A percentile compares a stretch with the other conserved stretches of the same genome.
These are phyloP conservation scores for Paramecium sonneborni DNA, from an alignment of 73 alveolate genomes.

Conservation along the genomic window DNA sequence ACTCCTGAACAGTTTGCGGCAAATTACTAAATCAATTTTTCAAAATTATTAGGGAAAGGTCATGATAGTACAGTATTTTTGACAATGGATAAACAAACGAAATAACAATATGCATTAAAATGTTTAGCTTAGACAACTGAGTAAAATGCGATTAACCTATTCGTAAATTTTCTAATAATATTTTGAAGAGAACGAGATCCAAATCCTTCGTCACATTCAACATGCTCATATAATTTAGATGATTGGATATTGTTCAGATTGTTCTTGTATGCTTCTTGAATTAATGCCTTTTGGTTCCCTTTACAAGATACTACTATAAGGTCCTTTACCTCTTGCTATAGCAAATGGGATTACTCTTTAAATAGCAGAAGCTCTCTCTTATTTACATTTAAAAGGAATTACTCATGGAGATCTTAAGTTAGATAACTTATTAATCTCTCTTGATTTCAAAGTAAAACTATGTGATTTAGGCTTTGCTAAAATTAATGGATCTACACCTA, in stretches of 20 bases:
- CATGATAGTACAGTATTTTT: constrained; percentile 22
- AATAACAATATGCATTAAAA: constrained; percentile 16
- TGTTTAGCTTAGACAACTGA: constrained; percentile 6
- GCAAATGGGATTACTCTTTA: constrained; percentile 14
- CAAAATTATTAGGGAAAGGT: background rate
- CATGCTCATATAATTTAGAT: background rate
- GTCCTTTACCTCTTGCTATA: constrained; percentile 36
- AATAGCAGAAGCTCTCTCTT: constrained; percentile 38
- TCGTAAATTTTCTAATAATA: background rate
- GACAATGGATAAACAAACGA: background rate
- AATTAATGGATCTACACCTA: constrained; percentile 29
- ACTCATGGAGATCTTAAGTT: constrained; percentile 51
- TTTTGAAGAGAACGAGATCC: constrained; percentile 46
- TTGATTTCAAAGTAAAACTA: background rate
- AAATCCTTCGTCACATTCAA: constrained; percentile 40
- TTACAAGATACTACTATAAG: background rate
- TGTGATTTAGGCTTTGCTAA: constrained; percentile 50
- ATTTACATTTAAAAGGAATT: constrained; percentile 19
- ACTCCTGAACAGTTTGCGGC: constrained; percentile 41
- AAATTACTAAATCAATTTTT: constrained; percentile 17
- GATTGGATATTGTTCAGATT: constrained; percentile 48
- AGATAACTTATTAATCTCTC: constrained; percentile 34
- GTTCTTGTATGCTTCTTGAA: constrained; percentile 35
- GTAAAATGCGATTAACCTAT: constrained; percentile 28
- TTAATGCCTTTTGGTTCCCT: constrained; percentile 40